Percentiles rank a stretch among this genome's conserved stretches.
Evolutionary conservation across 139 green algal genomes (phyloP).

Genomic region (Chlamydomonas sp.): DNA sequence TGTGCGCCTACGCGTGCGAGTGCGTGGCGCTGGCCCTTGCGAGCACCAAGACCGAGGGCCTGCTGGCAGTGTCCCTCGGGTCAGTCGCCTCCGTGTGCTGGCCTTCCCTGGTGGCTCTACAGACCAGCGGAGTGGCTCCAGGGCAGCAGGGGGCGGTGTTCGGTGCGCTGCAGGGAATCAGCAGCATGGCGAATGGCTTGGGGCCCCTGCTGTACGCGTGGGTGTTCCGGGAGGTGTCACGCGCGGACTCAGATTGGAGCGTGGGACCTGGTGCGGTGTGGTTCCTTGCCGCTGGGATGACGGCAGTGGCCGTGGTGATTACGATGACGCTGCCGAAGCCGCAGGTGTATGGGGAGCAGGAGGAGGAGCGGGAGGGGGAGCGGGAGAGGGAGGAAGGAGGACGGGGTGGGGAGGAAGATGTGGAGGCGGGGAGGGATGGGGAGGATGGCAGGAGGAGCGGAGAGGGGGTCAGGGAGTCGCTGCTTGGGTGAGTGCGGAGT

Average conservation of each 20-base stretch:
- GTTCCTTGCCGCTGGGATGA: constrained; percentile 21
- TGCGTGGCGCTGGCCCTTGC: constrained; percentile 49
- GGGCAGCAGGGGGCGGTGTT: constrained; percentile 56
- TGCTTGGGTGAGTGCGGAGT: no score
- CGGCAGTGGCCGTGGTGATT: not conserved
- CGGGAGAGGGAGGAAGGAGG: not conserved
- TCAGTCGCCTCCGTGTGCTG: constrained; percentile 64
- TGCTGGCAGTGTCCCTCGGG: constrained; percentile 52
- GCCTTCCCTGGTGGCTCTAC: constrained; percentile 72
- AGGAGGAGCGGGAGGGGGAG: not conserved
- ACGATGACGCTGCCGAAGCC: not conserved
- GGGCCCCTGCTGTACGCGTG: constrained; percentile 77
- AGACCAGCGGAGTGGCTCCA: constrained; percentile 57
- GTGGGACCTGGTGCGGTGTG: constrained; percentile 60
- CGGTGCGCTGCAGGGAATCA: constrained; percentile 75
- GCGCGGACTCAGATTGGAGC: constrained; percentile 55
- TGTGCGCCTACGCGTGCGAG: constrained; percentile 40
- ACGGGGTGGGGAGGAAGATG: not conserved
- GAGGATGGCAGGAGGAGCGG: no score
- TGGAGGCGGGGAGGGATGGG: no score
- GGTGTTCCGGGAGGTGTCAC: constrained; percentile 74
- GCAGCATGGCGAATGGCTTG: constrained; percentile 69
- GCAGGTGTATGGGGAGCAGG: not conserved
- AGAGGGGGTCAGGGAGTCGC: no score
- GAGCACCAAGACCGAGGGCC: constrained; percentile 41